Base-by-base conservation (phyloP, 176 grass and related monocot genomes). In the Phyllostachys edulis region DNA sequence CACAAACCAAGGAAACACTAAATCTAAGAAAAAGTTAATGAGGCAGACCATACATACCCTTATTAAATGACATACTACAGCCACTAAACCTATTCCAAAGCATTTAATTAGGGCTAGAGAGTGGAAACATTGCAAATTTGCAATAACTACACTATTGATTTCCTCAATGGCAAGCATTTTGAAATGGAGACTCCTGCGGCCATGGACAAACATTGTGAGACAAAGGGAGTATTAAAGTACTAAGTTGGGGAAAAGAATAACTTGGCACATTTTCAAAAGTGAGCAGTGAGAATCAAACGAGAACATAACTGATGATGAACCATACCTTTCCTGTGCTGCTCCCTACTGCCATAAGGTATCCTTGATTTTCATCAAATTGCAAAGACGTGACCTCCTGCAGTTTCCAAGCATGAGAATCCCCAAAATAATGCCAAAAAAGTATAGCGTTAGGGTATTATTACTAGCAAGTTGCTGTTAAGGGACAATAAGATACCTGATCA, bases 331-430 rank as follows among this genome's bases (percentile, higher is more conserved):
- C 96, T 17, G 87, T 78, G 68, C 87, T 94, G 90, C 80, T 98
- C 27, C 96, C 96, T 66, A 89, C 93, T 69, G 93, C 96, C 86
- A 95, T 82, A 47, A 90, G 83, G 72, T 98, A 95, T 60, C 96
- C 96, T 84, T 95, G 96, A 72, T 87, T 86, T 88, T 84, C 88
- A 90, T 98, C 96, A 75, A 98, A 98, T 64, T 92, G 87, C 70
- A 95, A 77, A 67, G 96, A 86, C 38, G 92, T 98, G 36, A 98
- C 91, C 86, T 98, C 96, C 96, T 98, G 78, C n/a, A 91, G 60
- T 66, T 73, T 75, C 76, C 5, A 81, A 79, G 29, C 64, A 76
- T 86, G 38, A 73, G 44, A 79, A 79, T 0, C 54, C n/a, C 3
- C 59, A 70, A 42, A 84, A 70, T 71, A 59, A 86, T 40, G 27